Evolutionary conservation across 2,329 filamentous ascomycete species (phyloP).

Genomic region (Colletotrichum sublineola): DNA sequence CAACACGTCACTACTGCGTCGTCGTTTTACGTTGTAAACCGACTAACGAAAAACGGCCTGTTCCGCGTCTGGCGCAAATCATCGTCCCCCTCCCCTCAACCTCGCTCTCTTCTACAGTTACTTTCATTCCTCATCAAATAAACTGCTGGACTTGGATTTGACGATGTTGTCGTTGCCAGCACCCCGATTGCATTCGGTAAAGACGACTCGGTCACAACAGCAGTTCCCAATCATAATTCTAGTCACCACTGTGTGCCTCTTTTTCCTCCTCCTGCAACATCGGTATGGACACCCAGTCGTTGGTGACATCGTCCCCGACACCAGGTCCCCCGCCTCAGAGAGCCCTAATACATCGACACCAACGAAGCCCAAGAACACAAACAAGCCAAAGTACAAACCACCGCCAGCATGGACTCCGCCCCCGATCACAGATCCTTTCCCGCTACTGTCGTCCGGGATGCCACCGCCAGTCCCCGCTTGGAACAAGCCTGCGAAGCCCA

Average conservation of each 20-base stretch:
- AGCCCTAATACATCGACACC: neutral
- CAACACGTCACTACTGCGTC: conserved; percentile 15
- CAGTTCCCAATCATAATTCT: conserved; percentile 3
- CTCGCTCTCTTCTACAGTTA: neutral
- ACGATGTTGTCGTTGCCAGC: conserved; percentile 33
- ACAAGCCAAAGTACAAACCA: conserved; percentile 31
- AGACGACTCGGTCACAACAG: conserved; percentile 9
- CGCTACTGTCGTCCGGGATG: conserved; percentile 52
- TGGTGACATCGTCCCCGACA: conserved; percentile 1
- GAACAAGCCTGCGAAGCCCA: conserved; percentile 54
- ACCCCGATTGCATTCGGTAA: conserved; percentile 23
- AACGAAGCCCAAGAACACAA: neutral
- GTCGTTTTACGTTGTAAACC: neutral
- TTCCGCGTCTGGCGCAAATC: neutral
- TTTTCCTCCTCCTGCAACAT: conserved; percentile 19
- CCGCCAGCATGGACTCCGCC: conserved; percentile 47
- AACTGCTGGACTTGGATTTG: neutral
- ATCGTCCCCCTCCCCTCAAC: too few relatives aligned
- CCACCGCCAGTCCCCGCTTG: conserved; percentile 60
- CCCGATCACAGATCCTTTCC: conserved; percentile 60
- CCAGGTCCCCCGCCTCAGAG: neutral
- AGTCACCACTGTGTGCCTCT: conserved; percentile 2
- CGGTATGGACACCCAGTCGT: conserved; percentile 10
- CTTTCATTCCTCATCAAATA: neutral
- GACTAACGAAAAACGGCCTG: neutral